phyloP scores from a whole-genome alignment of 1,139 yeast species.

The Suhomyces wounanorum region DNA sequence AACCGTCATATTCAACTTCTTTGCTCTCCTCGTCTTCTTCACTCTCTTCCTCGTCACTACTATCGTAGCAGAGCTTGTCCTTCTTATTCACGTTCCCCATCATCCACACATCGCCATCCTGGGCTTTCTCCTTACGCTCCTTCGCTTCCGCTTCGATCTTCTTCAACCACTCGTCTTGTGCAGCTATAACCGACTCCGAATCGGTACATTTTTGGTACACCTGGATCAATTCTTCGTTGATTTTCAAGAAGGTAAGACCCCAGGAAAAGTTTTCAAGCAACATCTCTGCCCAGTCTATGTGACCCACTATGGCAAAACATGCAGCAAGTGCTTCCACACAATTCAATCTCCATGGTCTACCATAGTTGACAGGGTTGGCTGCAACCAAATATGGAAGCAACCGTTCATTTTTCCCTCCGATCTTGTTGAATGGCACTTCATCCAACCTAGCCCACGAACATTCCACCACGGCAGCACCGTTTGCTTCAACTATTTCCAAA shows the following conservation, averaged over 20 bases:
- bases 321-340: slow-evolving; percentile 99
- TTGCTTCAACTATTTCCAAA: slow-evolving; percentile 67
- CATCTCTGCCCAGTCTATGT: slow-evolving; percentile 81
- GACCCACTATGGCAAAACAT: slow-evolving; percentile 93
- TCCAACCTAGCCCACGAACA: slow-evolving; percentile 98
- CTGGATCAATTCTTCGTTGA: slow-evolving; percentile 76
- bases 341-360: slow-evolving; percentile 92
- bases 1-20: slow-evolving; percentile 11
- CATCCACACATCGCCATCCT: slow-evolving; percentile 70
- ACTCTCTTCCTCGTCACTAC: slow-evolving; percentile 15
- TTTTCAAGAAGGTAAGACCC: slow-evolving; percentile 85
- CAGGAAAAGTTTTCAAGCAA: slow-evolving; percentile 82
- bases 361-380: slow-evolving; percentile 96
- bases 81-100: slow-evolving; percentile 72
- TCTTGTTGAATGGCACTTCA: slow-evolving; percentile 89
- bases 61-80: slow-evolving; percentile 11
- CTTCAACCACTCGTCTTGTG: slow-evolving; percentile 76
- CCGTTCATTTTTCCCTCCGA: slow-evolving; percentile 90
- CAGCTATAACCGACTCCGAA: slow-evolving; percentile 67
- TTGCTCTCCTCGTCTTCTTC: slow-evolving; percentile 15
- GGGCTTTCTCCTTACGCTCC: slow-evolving; percentile 57
- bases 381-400: slow-evolving; percentile 90
- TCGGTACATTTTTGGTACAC: slow-evolving; percentile 81
- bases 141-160: slow-evolving; percentile 67
- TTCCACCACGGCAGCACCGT: slow-evolving; percentile 96